phyloP scores from a whole-genome alignment of 768 basidiomycete genomes.

The Hygrocybe coccinea region DNA sequence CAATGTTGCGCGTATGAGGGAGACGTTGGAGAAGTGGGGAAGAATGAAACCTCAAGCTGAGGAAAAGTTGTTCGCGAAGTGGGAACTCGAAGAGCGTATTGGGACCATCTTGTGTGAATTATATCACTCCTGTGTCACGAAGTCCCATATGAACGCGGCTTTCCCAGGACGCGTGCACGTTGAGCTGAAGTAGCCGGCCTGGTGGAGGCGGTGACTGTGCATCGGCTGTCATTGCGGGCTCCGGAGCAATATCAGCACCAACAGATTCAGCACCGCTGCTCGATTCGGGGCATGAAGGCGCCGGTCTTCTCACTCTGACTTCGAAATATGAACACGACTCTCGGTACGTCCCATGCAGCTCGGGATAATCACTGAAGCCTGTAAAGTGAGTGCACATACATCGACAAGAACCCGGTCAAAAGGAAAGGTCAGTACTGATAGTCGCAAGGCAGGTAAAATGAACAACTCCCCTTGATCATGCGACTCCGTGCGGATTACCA shows the following conservation, averaged over 20 bases:
- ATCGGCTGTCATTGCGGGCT: too few relatives aligned
- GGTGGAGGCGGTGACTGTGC: too few relatives aligned
- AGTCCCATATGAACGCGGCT: too few relatives aligned
- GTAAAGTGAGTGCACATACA: background rate
- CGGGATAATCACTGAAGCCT: background rate
- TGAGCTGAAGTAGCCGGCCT: background rate
- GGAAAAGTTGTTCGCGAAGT: constrained; percentile 23
- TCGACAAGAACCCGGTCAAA: too few relatives aligned
- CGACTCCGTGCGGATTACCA: background rate
- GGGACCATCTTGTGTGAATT: too few relatives aligned
- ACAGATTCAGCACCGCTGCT: background rate
- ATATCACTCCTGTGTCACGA: too few relatives aligned
- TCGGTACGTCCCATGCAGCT: background rate
- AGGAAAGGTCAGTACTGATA: too few relatives aligned
- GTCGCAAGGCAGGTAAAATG: background rate
- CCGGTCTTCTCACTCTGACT: background rate
- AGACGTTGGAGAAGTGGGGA: constrained; percentile 20
- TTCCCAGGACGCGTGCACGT: background rate
- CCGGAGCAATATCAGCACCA: too few relatives aligned
- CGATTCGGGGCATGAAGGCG: background rate
- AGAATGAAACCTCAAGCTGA: constrained; percentile 9
- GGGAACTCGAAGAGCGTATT: constrained; percentile 21
- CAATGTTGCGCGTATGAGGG: constrained; percentile 49
- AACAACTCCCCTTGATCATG: background rate
- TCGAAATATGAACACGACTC: background rate